These are phyloP conservation scores for Fraxinus platypoda DNA, from an alignment of 305 asterid genomes.

Conservation along the genomic window DNA sequence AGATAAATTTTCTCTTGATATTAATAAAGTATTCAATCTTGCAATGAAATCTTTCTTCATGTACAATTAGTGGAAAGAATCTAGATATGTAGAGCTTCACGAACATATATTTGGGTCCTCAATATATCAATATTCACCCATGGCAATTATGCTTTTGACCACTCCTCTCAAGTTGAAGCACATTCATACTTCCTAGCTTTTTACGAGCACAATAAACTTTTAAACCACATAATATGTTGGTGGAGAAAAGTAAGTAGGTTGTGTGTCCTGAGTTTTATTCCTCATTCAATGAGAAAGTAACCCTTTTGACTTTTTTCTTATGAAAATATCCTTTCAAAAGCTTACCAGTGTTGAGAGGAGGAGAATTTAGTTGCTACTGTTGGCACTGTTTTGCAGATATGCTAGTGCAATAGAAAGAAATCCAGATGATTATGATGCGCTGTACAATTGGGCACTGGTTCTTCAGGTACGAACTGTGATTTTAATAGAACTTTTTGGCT, in stretches of 20 bases:
- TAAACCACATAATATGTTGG: background rate
- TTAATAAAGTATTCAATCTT: background rate
- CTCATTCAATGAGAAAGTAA: background rate
- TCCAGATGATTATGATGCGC: conserved; percentile 95
- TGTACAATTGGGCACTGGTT: conserved; percentile 98
- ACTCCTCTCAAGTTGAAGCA: background rate
- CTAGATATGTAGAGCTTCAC: background rate
- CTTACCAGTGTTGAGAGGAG: conserved; percentile 10
- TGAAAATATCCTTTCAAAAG: background rate
- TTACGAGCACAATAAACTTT: background rate
- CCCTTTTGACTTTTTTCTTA: background rate
- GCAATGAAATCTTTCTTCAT: background rate
- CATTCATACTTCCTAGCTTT: background rate
- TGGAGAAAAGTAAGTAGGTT: background rate
- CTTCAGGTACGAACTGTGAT: conserved; percentile 70
- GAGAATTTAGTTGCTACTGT: conserved; percentile 24
- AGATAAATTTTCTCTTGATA: background rate
- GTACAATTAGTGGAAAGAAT: background rate
- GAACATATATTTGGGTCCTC: background rate
- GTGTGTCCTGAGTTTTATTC: background rate
- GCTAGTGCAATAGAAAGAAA: conserved; percentile 89
- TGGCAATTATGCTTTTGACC: background rate
- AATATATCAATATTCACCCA: background rate
- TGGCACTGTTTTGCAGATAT: conserved; percentile 55
- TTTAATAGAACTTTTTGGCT: conserved; percentile 13